Base-by-base conservation (phyloP, 495 filamentous ascomycete genomes). In the Neurospora terricola region DNA sequence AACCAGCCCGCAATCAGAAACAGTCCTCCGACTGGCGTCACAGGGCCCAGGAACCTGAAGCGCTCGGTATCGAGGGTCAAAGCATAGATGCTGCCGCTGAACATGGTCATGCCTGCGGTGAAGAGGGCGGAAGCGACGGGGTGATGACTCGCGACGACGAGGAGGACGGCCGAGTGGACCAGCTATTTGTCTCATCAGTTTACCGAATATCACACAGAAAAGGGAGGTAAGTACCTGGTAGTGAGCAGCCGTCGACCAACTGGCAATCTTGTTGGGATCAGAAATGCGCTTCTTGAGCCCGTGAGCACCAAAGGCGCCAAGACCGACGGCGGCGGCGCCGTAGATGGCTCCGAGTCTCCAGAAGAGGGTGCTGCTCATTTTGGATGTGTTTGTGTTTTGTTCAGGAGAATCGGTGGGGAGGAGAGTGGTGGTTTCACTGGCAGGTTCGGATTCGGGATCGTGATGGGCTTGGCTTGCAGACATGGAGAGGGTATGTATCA, bases 301-400 rank as follows among this genome's bases (percentile, higher is more conserved):
- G 77, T 91, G 89, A 40, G 89, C 88, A 21, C 89, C 89, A 77
- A 90, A 91, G 2, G 89, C 89, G 21, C 88, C 89, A 69, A 90
- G 77, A n/a, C 79, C 82, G 73, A 91, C 88, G 77, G 84, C 82
- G 9, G 84, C 78, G 23, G 88, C 89, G 79, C 88, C 88, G 78
- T 84, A 89, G 68, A 90, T 71, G 79, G 86, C 89, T 71, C 86
- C 88, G 72, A 89, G 78, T 18, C 84, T 87, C 85, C 86, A 90
- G 82, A 88, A 88, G 23, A 82, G 66, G 27, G 72, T 38, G 74
- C 66, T 76, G 78, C 74, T 78, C 76, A 78, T 80, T 38, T 74
- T 34, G 23, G 72, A 2, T 1, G 8, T 72, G 10, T 37, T 37
- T 1, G 8, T 72, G 10, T 37, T 37, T 72, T 34, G 27, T 12